These are phyloP conservation scores for Tulasnella calospora DNA, from an alignment of 768 basidiomycete genomes.

Conservation along the genomic window DNA sequence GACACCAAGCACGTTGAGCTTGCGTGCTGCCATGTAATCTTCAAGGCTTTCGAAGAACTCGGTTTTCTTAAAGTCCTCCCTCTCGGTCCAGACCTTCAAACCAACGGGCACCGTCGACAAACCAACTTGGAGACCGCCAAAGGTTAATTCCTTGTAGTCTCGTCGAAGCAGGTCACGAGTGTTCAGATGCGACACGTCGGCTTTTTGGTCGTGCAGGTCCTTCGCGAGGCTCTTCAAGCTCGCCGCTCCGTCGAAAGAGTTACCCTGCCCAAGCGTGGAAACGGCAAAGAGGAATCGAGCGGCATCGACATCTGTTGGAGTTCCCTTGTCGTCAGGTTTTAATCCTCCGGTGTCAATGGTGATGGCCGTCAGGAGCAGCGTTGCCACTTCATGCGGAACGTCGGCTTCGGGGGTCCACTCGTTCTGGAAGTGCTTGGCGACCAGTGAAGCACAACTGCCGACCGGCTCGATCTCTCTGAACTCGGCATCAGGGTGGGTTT, in stretches of 20 bases:
- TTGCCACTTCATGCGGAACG: slow-evolving; percentile 59
- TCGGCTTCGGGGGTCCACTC: slow-evolving; percentile 33
- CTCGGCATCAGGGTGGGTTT: slow-evolving; percentile 53
- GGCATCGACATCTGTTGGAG: slow-evolving; percentile 57
- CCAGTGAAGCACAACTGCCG: slow-evolving; percentile 72
- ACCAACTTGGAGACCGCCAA: slow-evolving; percentile 56
- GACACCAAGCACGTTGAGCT: slow-evolving; percentile 66
- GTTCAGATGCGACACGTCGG: slow-evolving; percentile 60
- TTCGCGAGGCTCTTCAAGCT: slow-evolving; percentile 43
- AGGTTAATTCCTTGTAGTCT: slow-evolving; percentile 89
- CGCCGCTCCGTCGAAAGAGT: slow-evolving; percentile 32
- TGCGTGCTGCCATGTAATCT: slow-evolving; percentile 62
- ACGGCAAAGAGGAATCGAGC: slow-evolving; percentile 55
- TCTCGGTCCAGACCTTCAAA: slow-evolving; percentile 53
- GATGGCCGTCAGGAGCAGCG: slow-evolving; percentile 32
- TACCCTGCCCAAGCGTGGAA: slow-evolving; percentile 43
- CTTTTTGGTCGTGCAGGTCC: slow-evolving; percentile 55
- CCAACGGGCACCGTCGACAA: slow-evolving; percentile 76
- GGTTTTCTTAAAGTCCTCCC: slow-evolving; percentile 35
- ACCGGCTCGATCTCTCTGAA: slow-evolving; percentile 59
- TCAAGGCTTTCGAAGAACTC: slow-evolving; percentile 42
- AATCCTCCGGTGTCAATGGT: slow-evolving; percentile 83
- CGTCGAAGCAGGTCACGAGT: slow-evolving; percentile 76
- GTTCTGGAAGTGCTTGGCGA: slow-evolving; percentile 48
- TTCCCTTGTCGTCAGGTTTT: slow-evolving; percentile 72